These are phyloP conservation scores for Barnettozyma californica DNA, from an alignment of 805 yeast genomes.

Conservation along the genomic window DNA sequence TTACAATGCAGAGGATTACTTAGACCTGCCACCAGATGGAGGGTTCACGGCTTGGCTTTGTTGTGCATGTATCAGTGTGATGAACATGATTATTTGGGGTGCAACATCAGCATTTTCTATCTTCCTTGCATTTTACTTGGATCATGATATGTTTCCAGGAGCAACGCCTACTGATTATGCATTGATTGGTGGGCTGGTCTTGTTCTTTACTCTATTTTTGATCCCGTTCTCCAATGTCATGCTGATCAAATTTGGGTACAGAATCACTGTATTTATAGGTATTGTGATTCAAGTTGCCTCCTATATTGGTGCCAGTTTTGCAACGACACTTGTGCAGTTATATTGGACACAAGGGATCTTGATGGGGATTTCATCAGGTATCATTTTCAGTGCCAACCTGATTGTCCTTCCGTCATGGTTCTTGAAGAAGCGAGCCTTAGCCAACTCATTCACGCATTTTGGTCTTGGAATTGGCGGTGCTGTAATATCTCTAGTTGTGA, in stretches of 20 bases:
- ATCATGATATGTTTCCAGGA: slow-evolving; percentile 38
- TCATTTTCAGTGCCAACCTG: slow-evolving; percentile 48
- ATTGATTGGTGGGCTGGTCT: slow-evolving; percentile 47
- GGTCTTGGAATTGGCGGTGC: slow-evolving; percentile 55
- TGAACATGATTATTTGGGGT: slow-evolving; percentile 28
- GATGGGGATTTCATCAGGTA: slow-evolving; percentile 44
- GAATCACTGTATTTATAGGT: slow-evolving; percentile 34
- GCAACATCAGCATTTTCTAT: slow-evolving; percentile 50
- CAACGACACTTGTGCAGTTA: slow-evolving; percentile 44
- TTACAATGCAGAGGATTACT: slow-evolving; percentile 28
- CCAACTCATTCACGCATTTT: slow-evolving; percentile 43
- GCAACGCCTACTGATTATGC: slow-evolving; percentile 50
- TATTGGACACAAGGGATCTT: slow-evolving; percentile 49
- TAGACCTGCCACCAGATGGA: slow-evolving; percentile 39
- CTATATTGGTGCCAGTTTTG: slow-evolving; percentile 46
- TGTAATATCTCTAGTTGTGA: slow-evolving; percentile 35
- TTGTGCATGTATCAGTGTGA: slow-evolving; percentile 29
- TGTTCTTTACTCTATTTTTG: slow-evolving; percentile 45
- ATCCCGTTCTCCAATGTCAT: slow-evolving; percentile 44
- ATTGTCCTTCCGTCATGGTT: slow-evolving; percentile 53
- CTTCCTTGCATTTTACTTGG: slow-evolving; percentile 42
- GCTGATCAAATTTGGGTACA: slow-evolving; percentile 40
- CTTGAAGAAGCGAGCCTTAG: slow-evolving; percentile 40
- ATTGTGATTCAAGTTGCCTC: slow-evolving; percentile 39
- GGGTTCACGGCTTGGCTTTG: slow-evolving; percentile 45